These are phyloP conservation scores for Colletotrichum spaethianum DNA, from an alignment of 2,329 filamentous ascomycete genomes.

Conservation along the genomic window DNA sequence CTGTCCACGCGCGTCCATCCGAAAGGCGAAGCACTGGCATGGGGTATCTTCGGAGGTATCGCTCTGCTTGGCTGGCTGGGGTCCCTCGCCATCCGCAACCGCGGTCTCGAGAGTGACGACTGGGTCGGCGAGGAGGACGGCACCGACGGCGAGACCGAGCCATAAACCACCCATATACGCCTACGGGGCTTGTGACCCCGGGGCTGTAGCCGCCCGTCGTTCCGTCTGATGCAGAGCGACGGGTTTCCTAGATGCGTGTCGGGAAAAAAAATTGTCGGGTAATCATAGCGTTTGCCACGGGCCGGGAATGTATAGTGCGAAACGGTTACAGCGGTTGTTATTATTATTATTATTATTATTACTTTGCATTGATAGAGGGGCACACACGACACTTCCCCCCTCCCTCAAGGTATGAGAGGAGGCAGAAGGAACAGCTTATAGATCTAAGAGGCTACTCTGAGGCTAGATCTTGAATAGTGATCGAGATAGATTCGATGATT, in stretches of 20 bases:
- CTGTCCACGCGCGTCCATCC: constrained; percentile 79
- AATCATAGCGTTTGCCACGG: constrained; percentile 30
- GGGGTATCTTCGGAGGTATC: constrained; percentile 89
- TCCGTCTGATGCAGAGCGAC: background rate
- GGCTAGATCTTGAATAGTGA: background rate
- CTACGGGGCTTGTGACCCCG: background rate
- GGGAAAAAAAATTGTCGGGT: constrained; percentile 12
- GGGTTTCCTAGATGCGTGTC: constrained; percentile 18
- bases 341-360: background rate
- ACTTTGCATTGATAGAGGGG: constrained; percentile 24
- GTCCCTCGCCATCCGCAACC: constrained; percentile 82
- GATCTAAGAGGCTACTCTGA: constrained; percentile 6
- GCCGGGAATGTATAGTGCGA: constrained; percentile 7
- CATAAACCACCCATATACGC: constrained; percentile 10
- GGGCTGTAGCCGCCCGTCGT: background rate
- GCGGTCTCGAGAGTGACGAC: constrained; percentile 72
- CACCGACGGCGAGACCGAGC: constrained; percentile 44
- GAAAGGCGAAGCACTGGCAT: constrained; percentile 88
- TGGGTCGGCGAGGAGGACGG: constrained; percentile 57
- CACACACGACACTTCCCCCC: background rate
- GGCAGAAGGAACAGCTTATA: constrained; percentile 14
- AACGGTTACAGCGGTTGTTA: constrained; percentile 9
- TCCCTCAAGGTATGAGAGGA: background rate
- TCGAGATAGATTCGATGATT: background rate
- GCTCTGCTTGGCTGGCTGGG: constrained; percentile 84